Conservation (phyloP, 805 yeast genomes). For the Suhomyces xylopsoci region DNA sequence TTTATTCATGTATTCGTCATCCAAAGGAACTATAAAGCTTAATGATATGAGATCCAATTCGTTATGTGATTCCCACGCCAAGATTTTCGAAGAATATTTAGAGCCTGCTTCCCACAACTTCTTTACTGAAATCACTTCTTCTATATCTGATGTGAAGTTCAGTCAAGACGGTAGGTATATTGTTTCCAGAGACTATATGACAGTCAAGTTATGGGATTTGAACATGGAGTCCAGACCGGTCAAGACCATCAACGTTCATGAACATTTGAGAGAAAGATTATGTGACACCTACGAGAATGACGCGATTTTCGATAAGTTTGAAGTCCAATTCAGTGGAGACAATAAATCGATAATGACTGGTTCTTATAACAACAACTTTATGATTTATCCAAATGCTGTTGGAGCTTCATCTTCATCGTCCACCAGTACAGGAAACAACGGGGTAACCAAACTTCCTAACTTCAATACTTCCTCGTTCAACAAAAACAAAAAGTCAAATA, state of each 20-base stretch:
- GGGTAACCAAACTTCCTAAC: slow-evolving; percentile 8
- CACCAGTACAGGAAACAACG: not conserved
- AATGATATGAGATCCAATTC: slow-evolving; percentile 97
- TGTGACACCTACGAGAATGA: slow-evolving; percentile 98
- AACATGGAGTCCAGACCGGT: slow-evolving; percentile 95
- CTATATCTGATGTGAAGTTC: slow-evolving; percentile 91
- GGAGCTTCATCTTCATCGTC: slow-evolving; percentile 14
- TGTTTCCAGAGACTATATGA: slow-evolving; percentile 95
- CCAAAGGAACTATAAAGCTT: slow-evolving; percentile 92
- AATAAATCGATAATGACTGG: slow-evolving; percentile 93
- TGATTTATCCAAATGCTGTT: slow-evolving; percentile 88
- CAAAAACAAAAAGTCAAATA: slow-evolving; percentile 8
- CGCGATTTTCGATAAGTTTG: slow-evolving; percentile 97
- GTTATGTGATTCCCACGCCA: slow-evolving; percentile 85
- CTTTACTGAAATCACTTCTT: slow-evolving; percentile 94
- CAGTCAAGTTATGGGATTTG: slow-evolving; percentile 97
- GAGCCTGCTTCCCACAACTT: slow-evolving; percentile 93
- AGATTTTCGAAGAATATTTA: slow-evolving; percentile 85
- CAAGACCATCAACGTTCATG: slow-evolving; percentile 93
- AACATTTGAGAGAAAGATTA: slow-evolving; percentile 84
- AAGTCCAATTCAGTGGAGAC: slow-evolving; percentile 93
- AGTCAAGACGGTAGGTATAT: slow-evolving; percentile 90
- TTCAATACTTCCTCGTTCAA: slow-evolving; percentile 13
- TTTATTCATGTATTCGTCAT: slow-evolving; percentile 89
- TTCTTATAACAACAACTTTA: slow-evolving; percentile 92